Percentiles rank a stretch among this genome's conserved stretches.
These are phyloP conservation scores for Zygoascus hellenicus DNA, from an alignment of 1,139 yeast species.

Conservation along the genomic window DNA sequence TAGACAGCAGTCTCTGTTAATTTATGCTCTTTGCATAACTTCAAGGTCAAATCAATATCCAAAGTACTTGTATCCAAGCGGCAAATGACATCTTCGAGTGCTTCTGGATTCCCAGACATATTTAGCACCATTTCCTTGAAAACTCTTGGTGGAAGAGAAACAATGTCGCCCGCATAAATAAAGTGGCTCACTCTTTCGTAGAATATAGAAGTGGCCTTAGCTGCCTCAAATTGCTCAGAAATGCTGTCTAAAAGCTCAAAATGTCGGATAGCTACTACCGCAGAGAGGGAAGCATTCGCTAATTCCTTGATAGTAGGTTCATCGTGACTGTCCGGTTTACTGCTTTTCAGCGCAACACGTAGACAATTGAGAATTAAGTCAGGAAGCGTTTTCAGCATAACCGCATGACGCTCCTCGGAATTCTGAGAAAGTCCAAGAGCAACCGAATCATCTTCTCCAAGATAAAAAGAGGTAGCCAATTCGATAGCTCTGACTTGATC, in stretches of 20 bases:
- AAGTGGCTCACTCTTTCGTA: slow-evolving; percentile 47
- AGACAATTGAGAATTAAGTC: slow-evolving; percentile 52
- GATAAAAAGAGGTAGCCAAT: slow-evolving; percentile 50
- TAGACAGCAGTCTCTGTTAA: slow-evolving; percentile 58
- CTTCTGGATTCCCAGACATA: slow-evolving; percentile 42
- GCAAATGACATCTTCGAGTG: slow-evolving; percentile 61
- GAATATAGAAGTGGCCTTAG: slow-evolving; percentile 35
- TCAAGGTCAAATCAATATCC: slow-evolving; percentile 67
- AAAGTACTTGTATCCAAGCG: slow-evolving; percentile 56
- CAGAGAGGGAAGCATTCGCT: slow-evolving; percentile 38
- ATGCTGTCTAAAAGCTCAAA: slow-evolving; percentile 47
- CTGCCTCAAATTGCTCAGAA: slow-evolving; percentile 42
- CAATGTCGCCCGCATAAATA: slow-evolving; percentile 44
- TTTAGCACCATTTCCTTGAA: slow-evolving; percentile 53
- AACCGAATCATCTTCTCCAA: slow-evolving; percentile 44
- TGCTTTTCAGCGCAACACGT: slow-evolving; percentile 31
- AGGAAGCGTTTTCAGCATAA: slow-evolving; percentile 51
- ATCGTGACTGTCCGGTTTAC: slow-evolving; percentile 10
- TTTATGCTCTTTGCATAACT: slow-evolving; percentile 49
- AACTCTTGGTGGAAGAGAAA: slow-evolving; percentile 53
- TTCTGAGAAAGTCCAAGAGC: slow-evolving; percentile 49
- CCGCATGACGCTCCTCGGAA: slow-evolving; percentile 39
- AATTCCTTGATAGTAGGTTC: slow-evolving; percentile 23
- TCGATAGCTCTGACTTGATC: slow-evolving; percentile 52
- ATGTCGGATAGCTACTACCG: slow-evolving; percentile 37